These are phyloP conservation scores for Clavispora asparagi DNA, from an alignment of 805 yeast species.

Conservation along the genomic window DNA sequence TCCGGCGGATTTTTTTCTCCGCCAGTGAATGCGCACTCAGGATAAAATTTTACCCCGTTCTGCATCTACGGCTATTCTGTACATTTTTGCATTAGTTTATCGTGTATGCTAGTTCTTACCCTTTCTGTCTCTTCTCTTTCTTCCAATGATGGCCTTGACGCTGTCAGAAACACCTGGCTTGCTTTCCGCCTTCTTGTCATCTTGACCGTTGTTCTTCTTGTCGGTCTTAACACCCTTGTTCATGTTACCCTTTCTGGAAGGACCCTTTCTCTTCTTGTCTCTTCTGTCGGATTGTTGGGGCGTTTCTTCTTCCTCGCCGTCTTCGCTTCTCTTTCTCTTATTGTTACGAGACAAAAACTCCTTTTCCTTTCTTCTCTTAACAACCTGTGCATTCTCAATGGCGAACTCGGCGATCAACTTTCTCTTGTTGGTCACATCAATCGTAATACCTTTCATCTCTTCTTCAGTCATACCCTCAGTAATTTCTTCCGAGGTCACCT, in stretches of 20 bases:
- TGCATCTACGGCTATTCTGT: background rate
- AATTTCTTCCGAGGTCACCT: conserved; percentile 67
- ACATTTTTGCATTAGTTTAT: background rate
- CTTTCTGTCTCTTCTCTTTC: conserved; percentile 63
- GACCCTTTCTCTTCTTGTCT: conserved; percentile 20
- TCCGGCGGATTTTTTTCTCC: too few species aligned
- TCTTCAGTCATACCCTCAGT: conserved; percentile 66
- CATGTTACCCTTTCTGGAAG: conserved; percentile 40
- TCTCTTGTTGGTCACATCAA: conserved; percentile 58
- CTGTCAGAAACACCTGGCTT: conserved; percentile 45
- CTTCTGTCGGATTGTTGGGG: conserved; percentile 18
- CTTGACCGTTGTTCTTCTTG: conserved; percentile 13
- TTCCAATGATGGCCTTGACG: conserved; percentile 59
- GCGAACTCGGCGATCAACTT: conserved; percentile 92
- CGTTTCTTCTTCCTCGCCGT: conserved; percentile 8
- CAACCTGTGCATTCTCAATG: conserved; percentile 88
- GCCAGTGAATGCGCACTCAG: too few species aligned
- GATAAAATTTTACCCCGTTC: too few species aligned
- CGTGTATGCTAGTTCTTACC: conserved; percentile 23
- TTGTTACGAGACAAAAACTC: conserved; percentile 34
- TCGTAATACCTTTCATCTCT: conserved; percentile 50
- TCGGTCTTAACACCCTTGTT: conserved; percentile 28
- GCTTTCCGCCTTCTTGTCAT: conserved; percentile 2
- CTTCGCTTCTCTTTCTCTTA: conserved; percentile 23
- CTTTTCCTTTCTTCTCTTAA: conserved; percentile 81